Evolutionary conservation across 2,329 filamentous ascomycete genomes (phyloP).

Genomic region (Cladosporium colombiae): DNA sequence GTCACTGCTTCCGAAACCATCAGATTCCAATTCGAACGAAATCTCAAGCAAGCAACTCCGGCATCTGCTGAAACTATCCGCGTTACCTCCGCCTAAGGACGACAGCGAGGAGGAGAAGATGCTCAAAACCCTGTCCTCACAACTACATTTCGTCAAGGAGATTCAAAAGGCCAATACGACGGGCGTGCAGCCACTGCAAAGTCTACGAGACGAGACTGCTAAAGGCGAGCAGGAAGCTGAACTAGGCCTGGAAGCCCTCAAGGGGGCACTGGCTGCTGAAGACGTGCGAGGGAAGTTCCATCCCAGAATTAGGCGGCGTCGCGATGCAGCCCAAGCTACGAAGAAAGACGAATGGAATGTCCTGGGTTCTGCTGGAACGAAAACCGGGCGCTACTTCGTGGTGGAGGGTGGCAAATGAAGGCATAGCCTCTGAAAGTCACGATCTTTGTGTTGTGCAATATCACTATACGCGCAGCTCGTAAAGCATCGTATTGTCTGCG

Average conservation of each 20-base stretch:
- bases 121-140: conserved; percentile 73
- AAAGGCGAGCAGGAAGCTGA: conserved; percentile 57
- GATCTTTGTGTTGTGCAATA: neutral
- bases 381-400: conserved; percentile 72
- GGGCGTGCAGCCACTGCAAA: conserved; percentile 70
- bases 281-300: conserved; percentile 57
- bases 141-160: conserved; percentile 87
- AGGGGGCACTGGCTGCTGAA: conserved; percentile 61
- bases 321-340: conserved; percentile 38
- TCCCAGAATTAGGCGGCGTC: conserved; percentile 51
- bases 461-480: neutral
- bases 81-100: conserved; percentile 71
- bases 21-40: conserved; percentile 34
- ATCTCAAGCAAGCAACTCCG: conserved; percentile 70
- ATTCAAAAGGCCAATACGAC: conserved; percentile 77
- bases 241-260: conserved; percentile 60
- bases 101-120: conserved; percentile 67
- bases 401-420: conserved; percentile 61
- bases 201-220: conserved; percentile 77
- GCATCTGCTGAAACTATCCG: conserved; percentile 86
- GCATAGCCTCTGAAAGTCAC: neutral
- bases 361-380: conserved; percentile 65
- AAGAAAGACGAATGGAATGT: conserved; percentile 68
- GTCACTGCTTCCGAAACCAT: conserved; percentile 63
- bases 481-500: neutral